Conservation (phyloP, 768 basidiomycete species). For the Suillus spraguei region DNA sequence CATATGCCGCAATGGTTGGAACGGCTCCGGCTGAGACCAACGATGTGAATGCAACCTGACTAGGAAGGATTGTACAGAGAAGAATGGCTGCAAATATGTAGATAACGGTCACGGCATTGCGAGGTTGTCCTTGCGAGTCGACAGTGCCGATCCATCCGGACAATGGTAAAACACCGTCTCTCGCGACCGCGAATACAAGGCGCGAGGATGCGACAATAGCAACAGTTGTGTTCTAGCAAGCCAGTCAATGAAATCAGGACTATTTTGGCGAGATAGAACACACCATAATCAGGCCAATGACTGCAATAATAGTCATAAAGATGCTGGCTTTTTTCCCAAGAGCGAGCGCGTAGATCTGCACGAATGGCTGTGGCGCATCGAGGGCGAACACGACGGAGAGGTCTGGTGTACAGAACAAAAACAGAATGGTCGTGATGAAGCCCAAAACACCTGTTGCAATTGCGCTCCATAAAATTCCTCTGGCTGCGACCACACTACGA, state of each 20-base stretch:
- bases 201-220: constrained; percentile 88
- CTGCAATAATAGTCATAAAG: constrained; percentile 87
- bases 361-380: constrained; percentile 88
- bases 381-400: constrained; percentile 75
- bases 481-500: constrained; percentile 71
- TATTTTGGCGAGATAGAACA: constrained; percentile 23
- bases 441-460: constrained; percentile 80
- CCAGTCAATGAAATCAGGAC: neutral
- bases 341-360: constrained; percentile 83
- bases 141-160: constrained; percentile 84
- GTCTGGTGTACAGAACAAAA: constrained; percentile 84
- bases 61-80: constrained; percentile 88
- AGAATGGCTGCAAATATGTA: constrained; percentile 73
- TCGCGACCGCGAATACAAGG: constrained; percentile 90
- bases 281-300: constrained; percentile 84
- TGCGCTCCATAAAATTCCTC: constrained; percentile 79
- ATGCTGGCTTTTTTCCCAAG: constrained; percentile 77
- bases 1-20: constrained; percentile 89
- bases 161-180: constrained; percentile 87
- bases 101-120: constrained; percentile 86
- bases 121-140: constrained; percentile 70
- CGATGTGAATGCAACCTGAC: constrained; percentile 90
- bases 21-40: constrained; percentile 84
- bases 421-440: constrained; percentile 76
- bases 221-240: constrained; percentile 77